These are phyloP conservation scores for Asterochloris sp. DNA, from an alignment of 139 green algal genomes.

Conservation along the genomic window DNA sequence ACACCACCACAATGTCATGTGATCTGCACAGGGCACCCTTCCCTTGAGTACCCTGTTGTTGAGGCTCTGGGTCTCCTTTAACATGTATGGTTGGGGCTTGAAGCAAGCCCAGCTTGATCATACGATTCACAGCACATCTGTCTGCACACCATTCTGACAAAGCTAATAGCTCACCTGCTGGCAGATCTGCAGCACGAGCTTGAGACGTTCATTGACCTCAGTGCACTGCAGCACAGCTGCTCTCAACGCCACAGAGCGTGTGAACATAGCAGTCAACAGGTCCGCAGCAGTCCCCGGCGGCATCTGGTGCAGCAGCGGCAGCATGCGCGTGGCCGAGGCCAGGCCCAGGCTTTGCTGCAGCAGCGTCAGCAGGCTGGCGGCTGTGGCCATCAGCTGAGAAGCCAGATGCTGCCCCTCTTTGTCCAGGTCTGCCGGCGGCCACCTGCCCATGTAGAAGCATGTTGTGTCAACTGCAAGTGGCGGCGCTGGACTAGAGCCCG, in stretches of 20 bases:
- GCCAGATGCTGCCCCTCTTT: conserved; percentile 1
- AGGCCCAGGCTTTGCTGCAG: conserved; percentile 1
- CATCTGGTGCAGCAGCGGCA: conserved; percentile 28
- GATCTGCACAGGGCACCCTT: background rate
- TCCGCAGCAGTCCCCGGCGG: conserved; percentile 36
- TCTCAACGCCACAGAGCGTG: conserved; percentile 1
- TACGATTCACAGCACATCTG: background rate
- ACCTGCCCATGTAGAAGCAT: too few species aligned
- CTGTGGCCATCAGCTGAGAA: background rate
- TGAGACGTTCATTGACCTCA: conserved; percentile 19
- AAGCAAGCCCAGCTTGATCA: background rate
- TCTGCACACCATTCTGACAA: background rate
- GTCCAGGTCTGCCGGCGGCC: background rate
- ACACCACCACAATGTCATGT: background rate
- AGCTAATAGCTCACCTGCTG: background rate
- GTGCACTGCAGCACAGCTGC: conserved; percentile 32
- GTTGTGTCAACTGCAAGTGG: too few species aligned
- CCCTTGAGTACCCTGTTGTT: background rate
- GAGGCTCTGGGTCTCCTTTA: background rate
- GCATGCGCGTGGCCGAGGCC: too few species aligned
- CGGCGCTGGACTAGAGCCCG: too few species aligned
- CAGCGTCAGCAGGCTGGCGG: background rate
- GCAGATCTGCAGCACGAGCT: conserved; percentile 17
- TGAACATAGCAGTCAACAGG: conserved; percentile 39
- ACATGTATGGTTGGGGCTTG: background rate